Percentiles rank a stretch among this genome's conserved stretches.
These are phyloP conservation scores for Cladophialophora yegresii DNA, from an alignment of 2,329 filamentous ascomycete genomes.

Conservation along the genomic window DNA sequence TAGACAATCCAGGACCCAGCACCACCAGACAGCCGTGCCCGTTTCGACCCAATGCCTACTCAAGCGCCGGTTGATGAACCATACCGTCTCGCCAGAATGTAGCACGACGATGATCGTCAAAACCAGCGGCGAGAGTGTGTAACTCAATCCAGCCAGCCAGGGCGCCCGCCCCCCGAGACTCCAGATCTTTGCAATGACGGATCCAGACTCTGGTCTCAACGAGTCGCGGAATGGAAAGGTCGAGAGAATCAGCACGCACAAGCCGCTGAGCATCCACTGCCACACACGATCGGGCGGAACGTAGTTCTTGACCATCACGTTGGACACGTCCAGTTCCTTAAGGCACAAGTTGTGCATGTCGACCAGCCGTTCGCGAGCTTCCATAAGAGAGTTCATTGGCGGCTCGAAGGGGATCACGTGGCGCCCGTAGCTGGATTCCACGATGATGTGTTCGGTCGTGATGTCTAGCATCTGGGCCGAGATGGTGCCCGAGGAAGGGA, in stretches of 20 bases:
- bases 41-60: conserved; percentile 55
- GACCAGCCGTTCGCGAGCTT: conserved; percentile 70
- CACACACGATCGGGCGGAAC: conserved; percentile 44
- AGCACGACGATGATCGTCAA: conserved; percentile 62
- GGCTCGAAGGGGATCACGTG: conserved; percentile 67
- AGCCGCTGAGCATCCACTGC: conserved; percentile 18
- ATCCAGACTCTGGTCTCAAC: conserved; percentile 55
- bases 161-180: conserved; percentile 56
- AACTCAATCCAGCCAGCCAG: conserved; percentile 60
- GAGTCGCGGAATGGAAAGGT: conserved; percentile 56
- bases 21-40: conserved; percentile 54
- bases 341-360: conserved; percentile 68
- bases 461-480: conserved; percentile 67
- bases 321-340: conserved; percentile 61
- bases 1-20: conserved; percentile 55
- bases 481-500: conserved; percentile 49
- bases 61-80: conserved; percentile 51
- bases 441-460: conserved; percentile 62
- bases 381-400: conserved; percentile 66
- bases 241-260: conserved; percentile 53
- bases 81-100: conserved; percentile 65
- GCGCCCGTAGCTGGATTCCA: conserved; percentile 55
- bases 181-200: conserved; percentile 49
- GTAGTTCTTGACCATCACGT: conserved; percentile 58
- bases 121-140: conserved; percentile 61